Evolutionary conservation across 1,284 basidiomycete species (phyloP).

Genomic region (Puccinia brachypodii): DNA sequence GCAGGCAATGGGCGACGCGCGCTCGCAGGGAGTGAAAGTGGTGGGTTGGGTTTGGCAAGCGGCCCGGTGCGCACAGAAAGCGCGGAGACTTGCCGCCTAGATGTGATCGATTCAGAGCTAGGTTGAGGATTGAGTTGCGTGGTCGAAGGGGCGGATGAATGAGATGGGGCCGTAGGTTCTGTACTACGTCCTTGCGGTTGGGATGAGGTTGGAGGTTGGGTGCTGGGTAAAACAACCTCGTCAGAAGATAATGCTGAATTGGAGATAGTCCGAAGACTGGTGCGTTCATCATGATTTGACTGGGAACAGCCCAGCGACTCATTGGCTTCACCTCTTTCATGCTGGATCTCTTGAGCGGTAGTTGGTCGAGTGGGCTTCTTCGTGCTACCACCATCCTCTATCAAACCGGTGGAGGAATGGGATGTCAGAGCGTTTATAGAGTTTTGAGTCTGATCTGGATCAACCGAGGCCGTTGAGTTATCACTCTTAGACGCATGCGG

Average conservation of each 20-base stretch:
- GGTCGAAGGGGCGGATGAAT: neutral
- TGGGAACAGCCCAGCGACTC: neutral
- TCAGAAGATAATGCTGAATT: neutral
- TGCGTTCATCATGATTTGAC: neutral
- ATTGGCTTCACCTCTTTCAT: neutral
- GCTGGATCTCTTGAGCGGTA: neutral
- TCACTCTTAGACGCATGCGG: neutral
- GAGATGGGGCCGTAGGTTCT: neutral
- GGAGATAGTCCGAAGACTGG: neutral
- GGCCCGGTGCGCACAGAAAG: neutral
- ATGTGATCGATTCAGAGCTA: slow-evolving; percentile 4
- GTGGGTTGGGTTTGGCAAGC: slow-evolving; percentile 13
- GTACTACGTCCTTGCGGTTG: neutral
- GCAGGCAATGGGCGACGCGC: slow-evolving; percentile 25
- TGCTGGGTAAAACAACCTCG: neutral
- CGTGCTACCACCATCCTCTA: neutral
- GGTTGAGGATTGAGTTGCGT: neutral
- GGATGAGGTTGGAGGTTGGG: neutral
- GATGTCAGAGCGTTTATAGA: neutral
- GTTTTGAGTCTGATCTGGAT: neutral
- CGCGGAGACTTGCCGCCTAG: neutral
- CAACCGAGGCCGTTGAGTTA: neutral
- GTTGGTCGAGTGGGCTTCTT: neutral
- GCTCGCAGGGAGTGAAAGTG: slow-evolving; percentile 24
- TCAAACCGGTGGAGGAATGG: neutral